These are phyloP conservation scores for Diaporthe sp. DNA, from an alignment of 2,329 filamentous ascomycete genomes.

Conservation along the genomic window DNA sequence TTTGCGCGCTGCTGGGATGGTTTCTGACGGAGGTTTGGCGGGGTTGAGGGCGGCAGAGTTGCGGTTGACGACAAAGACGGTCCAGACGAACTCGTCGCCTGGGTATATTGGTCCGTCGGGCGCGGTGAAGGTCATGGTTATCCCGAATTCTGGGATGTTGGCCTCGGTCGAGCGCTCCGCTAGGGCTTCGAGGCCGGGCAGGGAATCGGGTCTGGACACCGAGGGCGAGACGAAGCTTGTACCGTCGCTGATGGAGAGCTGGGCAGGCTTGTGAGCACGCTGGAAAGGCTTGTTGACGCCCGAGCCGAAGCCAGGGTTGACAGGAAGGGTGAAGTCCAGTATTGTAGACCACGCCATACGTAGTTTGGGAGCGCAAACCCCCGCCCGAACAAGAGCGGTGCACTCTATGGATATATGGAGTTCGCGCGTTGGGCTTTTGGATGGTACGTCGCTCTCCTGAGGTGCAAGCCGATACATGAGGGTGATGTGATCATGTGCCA, in stretches of 20 bases:
- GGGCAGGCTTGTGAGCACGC: constrained; percentile 70
- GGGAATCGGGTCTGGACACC: constrained; percentile 67
- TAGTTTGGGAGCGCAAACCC: constrained; percentile 69
- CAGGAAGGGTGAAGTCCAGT: constrained; percentile 75
- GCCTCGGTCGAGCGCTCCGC: constrained; percentile 55
- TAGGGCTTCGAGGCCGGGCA: constrained; percentile 68
- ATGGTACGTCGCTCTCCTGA: constrained; percentile 54
- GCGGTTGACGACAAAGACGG: constrained; percentile 81
- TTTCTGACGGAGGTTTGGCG: constrained; percentile 44
- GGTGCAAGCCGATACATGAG: constrained; percentile 77
- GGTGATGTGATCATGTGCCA: constrained; percentile 79
- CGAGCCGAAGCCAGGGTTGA: constrained; percentile 71
- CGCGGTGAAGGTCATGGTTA: constrained; percentile 79
- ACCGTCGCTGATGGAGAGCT: constrained; percentile 70
- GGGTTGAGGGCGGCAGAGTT: constrained; percentile 49
- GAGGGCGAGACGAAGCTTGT: constrained; percentile 68
- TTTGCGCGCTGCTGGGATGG: constrained; percentile 64
- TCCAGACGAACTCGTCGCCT: constrained; percentile 77
- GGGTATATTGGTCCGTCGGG: constrained; percentile 66
- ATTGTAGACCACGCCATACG: constrained; percentile 75
- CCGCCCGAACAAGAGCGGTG: constrained; percentile 65
- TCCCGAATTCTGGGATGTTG: constrained; percentile 69
- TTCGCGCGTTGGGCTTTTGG: constrained; percentile 59
- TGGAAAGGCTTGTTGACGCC: constrained; percentile 66
- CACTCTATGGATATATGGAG: constrained; percentile 71